These are phyloP conservation scores for Brassica rapa DNA, from an alignment of 345 rosid genomes.

Conservation along the genomic window DNA sequence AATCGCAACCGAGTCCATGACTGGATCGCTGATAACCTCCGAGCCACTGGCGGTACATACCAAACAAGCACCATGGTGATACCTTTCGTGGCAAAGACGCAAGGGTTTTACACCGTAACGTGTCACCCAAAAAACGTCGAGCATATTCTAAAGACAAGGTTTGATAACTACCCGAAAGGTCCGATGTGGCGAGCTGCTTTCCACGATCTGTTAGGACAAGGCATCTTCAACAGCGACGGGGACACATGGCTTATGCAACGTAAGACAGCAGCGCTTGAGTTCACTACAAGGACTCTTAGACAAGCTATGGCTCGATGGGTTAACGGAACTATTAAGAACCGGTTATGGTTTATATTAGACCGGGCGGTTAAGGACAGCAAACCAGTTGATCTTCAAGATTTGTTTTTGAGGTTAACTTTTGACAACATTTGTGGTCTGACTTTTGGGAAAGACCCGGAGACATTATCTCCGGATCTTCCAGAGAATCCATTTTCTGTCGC, in stretches of 20 bases:
- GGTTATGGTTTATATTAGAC: slow-evolving; percentile 73
- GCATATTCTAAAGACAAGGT: slow-evolving; percentile 70
- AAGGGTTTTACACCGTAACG: slow-evolving; percentile 81
- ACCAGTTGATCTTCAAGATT: slow-evolving; percentile 74
- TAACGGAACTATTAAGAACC: slow-evolving; percentile 72
- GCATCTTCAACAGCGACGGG: slow-evolving; percentile 89
- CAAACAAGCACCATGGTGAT: slow-evolving; percentile 73
- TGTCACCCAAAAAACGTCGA: slow-evolving; percentile 87
- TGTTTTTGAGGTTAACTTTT: slow-evolving; percentile 78
- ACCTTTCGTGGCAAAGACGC: slow-evolving; percentile 68
- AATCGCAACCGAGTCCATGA: slow-evolving; percentile 69
- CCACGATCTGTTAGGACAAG: slow-evolving; percentile 82
- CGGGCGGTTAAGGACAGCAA: slow-evolving; percentile 45
- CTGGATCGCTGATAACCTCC: slow-evolving; percentile 78
- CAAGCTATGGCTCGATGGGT: slow-evolving; percentile 98
- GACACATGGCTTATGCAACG: slow-evolving; percentile 92
- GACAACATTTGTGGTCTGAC: slow-evolving; percentile 91
- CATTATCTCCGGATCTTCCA: slow-evolving; percentile 65
- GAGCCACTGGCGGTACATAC: slow-evolving; percentile 69
- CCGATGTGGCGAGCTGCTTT: slow-evolving; percentile 75
- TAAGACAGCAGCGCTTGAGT: slow-evolving; percentile 88
- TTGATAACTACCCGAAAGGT: slow-evolving; percentile 92
- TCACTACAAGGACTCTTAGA: slow-evolving; percentile 76
- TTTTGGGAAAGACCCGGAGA: slow-evolving; percentile 84
- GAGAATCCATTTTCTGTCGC: slow-evolving; percentile 72